Conservation (phyloP, 2,329 filamentous ascomycete species). For the Colletotrichum abscissum region DNA sequence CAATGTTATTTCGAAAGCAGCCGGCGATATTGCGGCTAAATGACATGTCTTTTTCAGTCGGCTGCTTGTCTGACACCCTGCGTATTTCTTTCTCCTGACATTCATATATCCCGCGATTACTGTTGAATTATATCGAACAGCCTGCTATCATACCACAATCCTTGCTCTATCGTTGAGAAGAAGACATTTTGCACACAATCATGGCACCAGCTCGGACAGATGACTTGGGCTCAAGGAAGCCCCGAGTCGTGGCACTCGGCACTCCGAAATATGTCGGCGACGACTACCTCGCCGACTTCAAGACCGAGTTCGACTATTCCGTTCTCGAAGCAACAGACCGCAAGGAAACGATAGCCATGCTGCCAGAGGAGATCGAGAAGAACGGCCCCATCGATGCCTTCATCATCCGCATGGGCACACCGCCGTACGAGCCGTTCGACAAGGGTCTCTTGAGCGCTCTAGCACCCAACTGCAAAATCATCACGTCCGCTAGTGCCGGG, state of each 20-base stretch:
- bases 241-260: constrained; percentile 55
- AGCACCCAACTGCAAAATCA: constrained; percentile 57
- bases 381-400: constrained; percentile 58
- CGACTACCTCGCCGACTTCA: constrained; percentile 53
- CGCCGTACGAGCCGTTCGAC: constrained; percentile 61
- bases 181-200: not conserved
- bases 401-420: constrained; percentile 61
- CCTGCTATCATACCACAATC: not conserved
- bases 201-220: constrained; percentile 11
- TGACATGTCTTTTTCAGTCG: not conserved
- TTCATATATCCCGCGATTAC: not conserved
- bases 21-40: not conserved
- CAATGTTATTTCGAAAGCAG: not conserved
- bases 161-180: not conserved
- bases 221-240: constrained; percentile 41
- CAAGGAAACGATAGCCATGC: constrained; percentile 44
- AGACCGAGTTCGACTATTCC: constrained; percentile 43
- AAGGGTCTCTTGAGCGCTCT: constrained; percentile 45
- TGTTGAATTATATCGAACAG: not conserved
- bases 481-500: constrained; percentile 58
- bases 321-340: constrained; percentile 45
- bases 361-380: constrained; percentile 48
- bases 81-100: not conserved
- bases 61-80: not conserved
- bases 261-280: constrained; percentile 49